phyloP scores from a whole-genome alignment of 2,329 filamentous ascomycete genomes.

The Colletotrichum acutatum region DNA sequence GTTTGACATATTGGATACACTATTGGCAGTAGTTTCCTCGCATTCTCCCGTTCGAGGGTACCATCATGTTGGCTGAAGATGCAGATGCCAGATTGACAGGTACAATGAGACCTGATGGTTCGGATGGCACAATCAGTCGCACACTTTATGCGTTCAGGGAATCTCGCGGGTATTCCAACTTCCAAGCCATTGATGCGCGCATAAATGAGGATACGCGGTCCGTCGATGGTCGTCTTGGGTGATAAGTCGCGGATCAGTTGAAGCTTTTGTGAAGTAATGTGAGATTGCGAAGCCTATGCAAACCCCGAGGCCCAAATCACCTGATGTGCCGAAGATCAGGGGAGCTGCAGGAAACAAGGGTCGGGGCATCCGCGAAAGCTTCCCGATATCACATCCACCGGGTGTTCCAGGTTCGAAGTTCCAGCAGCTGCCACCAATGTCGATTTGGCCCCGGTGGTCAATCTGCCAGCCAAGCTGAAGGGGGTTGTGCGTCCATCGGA shows the following conservation, averaged over 20 bases:
- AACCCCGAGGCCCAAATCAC: neutral
- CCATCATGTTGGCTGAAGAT: neutral
- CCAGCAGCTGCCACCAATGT: neutral
- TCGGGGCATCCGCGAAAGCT: slow-evolving; percentile 19
- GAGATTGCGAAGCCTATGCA: slow-evolving; percentile 2
- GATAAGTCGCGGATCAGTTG: neutral
- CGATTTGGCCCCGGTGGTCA: neutral
- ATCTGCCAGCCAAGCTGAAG: neutral
- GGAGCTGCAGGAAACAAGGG: slow-evolving; percentile 28
- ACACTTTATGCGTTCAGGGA: neutral
- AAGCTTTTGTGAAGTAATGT: neutral
- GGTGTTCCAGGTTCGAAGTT: slow-evolving; percentile 3
- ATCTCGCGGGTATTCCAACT: neutral
- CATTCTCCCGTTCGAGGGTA: neutral
- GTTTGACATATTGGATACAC: slow-evolving; percentile 7
- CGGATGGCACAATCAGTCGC: neutral
- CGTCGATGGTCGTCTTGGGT: neutral
- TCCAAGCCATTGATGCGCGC: neutral
- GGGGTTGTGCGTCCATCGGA: neutral
- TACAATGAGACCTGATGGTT: neutral
- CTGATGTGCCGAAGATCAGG: slow-evolving; percentile 19
- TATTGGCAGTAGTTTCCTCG: neutral
- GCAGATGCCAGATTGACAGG: neutral
- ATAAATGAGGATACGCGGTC: neutral
- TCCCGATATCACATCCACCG: slow-evolving; percentile 17